These are phyloP conservation scores for Exobasidium cylindrosporum DNA, from an alignment of 1,284 basidiomycete genomes.

Conservation along the genomic window DNA sequence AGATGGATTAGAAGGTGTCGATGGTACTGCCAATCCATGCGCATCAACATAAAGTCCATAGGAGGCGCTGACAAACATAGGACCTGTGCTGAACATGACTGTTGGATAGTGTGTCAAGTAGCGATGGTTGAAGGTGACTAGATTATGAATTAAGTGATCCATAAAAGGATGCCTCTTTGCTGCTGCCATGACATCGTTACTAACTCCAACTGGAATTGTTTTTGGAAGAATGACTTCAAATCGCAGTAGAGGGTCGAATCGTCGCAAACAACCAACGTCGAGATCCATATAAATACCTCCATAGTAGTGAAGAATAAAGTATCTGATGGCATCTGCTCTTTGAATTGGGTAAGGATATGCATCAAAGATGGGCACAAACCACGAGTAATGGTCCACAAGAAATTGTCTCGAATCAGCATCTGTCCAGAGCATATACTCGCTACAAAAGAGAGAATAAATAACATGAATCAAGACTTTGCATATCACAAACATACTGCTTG, in stretches of 20 bases:
- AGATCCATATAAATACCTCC: slow-evolving; percentile 96
- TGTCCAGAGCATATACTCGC: slow-evolving; percentile 96
- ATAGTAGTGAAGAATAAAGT: slow-evolving; percentile 88
- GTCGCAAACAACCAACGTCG: slow-evolving; percentile 90
- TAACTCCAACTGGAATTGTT: slow-evolving; percentile 82
- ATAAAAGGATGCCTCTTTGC: slow-evolving; percentile 83
- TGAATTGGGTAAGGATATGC: slow-evolving; percentile 90
- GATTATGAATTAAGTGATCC: slow-evolving; percentile 82
- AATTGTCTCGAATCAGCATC: slow-evolving; percentile 86
- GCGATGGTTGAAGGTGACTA: slow-evolving; percentile 86
- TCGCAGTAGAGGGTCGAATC: slow-evolving; percentile 79
- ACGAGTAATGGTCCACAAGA: slow-evolving; percentile 79
- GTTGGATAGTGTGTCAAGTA: slow-evolving; percentile 96
- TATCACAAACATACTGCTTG: no score
- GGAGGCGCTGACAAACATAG: slow-evolving; percentile 56
- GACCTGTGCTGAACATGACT: slow-evolving; percentile 97
- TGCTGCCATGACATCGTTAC: slow-evolving; percentile 94
- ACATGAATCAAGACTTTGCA: background rate
- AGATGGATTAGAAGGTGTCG: slow-evolving; percentile 75
- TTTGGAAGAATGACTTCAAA: slow-evolving; percentile 88
- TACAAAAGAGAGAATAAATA: slow-evolving; percentile 52
- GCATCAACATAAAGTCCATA: slow-evolving; percentile 45
- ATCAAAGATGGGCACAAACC: slow-evolving; percentile 91
- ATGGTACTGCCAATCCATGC: slow-evolving; percentile 88
- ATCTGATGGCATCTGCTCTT: slow-evolving; percentile 94